These are phyloP conservation scores for Mesembryanthemum crystallinum DNA, from an alignment of 148 eudicot genomes.

Conservation along the genomic window DNA sequence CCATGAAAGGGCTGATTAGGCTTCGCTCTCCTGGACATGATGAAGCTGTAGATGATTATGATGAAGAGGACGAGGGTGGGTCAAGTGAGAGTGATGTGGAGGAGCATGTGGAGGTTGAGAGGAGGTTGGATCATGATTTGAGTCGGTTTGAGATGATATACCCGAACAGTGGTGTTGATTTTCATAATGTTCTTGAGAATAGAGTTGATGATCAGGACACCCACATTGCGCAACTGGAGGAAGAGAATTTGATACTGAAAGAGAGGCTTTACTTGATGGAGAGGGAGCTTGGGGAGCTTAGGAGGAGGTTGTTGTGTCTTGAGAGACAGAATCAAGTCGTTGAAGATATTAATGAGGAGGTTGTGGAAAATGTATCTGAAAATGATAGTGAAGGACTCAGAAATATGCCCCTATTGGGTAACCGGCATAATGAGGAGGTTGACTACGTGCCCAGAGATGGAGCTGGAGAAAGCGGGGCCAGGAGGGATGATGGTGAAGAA, in stretches of 20 bases:
- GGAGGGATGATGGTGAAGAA: slow-evolving; percentile 22
- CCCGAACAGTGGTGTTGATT: slow-evolving; percentile 52
- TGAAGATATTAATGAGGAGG: slow-evolving; percentile 59
- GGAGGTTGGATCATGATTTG: slow-evolving; percentile 91
- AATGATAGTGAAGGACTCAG: slow-evolving; percentile 66
- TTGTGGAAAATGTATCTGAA: slow-evolving; percentile 76
- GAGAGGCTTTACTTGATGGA: slow-evolving; percentile 89
- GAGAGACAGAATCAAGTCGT: slow-evolving; percentile 60
- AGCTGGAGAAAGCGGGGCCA: slow-evolving; percentile 18
- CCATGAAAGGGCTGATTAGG: slow-evolving; percentile 94
- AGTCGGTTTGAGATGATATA: slow-evolving; percentile 93
- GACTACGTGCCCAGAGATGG: slow-evolving; percentile 30
- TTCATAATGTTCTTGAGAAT: slow-evolving; percentile 64
- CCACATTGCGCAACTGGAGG: slow-evolving; percentile 82
- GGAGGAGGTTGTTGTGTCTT: slow-evolving; percentile 66
- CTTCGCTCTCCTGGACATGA: slow-evolving; percentile 69
- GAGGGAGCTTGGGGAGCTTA: slow-evolving; percentile 77
- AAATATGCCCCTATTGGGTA: slow-evolving; percentile 27
- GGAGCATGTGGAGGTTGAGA: slow-evolving; percentile 96
- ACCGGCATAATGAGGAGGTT: slow-evolving; percentile 44
- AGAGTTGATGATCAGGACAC: slow-evolving; percentile 97
- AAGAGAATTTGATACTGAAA: slow-evolving; percentile 82
- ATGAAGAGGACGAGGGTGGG: slow-evolving; percentile 70
- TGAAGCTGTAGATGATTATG: slow-evolving; percentile 60
- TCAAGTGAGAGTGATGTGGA: slow-evolving; percentile 96